Evolutionary conservation across 441 rosid genomes (phyloP), one percentile per base, ranked within the genome.

Genomic region (Corymbia calophylla): DNA sequence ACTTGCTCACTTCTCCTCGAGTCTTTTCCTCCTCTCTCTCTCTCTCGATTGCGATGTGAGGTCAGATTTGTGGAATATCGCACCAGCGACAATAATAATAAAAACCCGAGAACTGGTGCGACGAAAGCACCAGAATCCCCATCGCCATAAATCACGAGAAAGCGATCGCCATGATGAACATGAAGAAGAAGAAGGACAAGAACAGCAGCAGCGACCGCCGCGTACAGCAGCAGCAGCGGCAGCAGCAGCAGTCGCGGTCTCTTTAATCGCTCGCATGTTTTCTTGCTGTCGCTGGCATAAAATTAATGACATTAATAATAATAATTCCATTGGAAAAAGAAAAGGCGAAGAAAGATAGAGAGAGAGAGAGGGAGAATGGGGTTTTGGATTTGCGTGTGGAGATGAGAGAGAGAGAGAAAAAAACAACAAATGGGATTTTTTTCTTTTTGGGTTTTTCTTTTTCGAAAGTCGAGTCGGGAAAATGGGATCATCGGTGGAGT

Each of bases 31-130:
- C 4, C 51, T 8, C 27, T 85, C 87, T 85, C 58, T 85, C 58
- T 17, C 87, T n/a, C 44, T 85, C 89, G 95, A 93, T 91, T 90
- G 93, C 93, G 94, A 92, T 91, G 94, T 94, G 94, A 87, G 92
- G 93, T 92, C 91, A 91, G 95, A 94, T 91, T 93, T 92, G 88
- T 84, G 87, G 89, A 88, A 90, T 86, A 87, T 88, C 44, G 32
- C 89, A 60, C 56, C 86, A 60, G 48, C 82, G 54, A 49, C 49
- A 32, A 87, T 21, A 53, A 32, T 49, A 85, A 89, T 49, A 91
- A 84, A 23, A 81, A 86, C 49, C 70, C 48, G 16, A 49, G n/a
- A 62, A 48, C 70, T 23, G 70, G 86, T 51, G 86, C 80, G 70
- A 35, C n/a, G 27, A 53, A 48, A 84, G 62, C 85, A 68, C 55